These are phyloP conservation scores for Trichoderma atrobrunneum DNA, from an alignment of 2,329 filamentous ascomycete genomes.

Conservation along the genomic window DNA sequence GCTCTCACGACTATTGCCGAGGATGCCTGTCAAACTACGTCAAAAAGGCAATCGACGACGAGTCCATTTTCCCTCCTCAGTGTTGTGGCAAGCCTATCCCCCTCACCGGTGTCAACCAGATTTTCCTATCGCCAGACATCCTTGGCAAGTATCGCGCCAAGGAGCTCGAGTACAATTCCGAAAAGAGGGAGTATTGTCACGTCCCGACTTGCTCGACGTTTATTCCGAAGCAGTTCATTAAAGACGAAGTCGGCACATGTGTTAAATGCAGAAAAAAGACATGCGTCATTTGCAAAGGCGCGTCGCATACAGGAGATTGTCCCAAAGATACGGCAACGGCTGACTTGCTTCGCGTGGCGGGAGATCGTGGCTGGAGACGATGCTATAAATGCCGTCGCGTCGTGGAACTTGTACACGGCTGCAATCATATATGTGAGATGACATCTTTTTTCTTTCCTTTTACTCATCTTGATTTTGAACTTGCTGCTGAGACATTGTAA, in stretches of 20 bases:
- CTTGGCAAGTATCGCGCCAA: slow-evolving; percentile 42
- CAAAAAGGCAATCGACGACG: slow-evolving; percentile 40
- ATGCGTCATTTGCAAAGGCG: slow-evolving; percentile 49
- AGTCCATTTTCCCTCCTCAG: slow-evolving; percentile 51
- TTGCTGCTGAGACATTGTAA: slow-evolving; percentile 26
- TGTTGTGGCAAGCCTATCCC: slow-evolving; percentile 48
- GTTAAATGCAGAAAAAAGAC: slow-evolving; percentile 41
- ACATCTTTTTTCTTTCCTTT: slow-evolving; percentile 19
- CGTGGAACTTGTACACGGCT: slow-evolving; percentile 78
- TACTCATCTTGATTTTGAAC: background rate
- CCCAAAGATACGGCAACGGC: slow-evolving; percentile 40
- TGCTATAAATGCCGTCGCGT: slow-evolving; percentile 71
- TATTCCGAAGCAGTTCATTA: slow-evolving; percentile 37
- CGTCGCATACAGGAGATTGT: slow-evolving; percentile 47
- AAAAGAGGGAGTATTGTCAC: slow-evolving; percentile 51
- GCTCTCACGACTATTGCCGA: slow-evolving; percentile 51
- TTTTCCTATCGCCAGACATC: slow-evolving; percentile 37
- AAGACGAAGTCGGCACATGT: slow-evolving; percentile 40
- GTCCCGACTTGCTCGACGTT: slow-evolving; percentile 44
- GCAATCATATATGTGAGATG: slow-evolving; percentile 84
- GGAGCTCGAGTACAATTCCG: slow-evolving; percentile 47
- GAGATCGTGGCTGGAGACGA: slow-evolving; percentile 67
- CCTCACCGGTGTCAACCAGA: slow-evolving; percentile 27
- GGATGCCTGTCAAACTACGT: slow-evolving; percentile 46
- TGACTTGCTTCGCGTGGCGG: slow-evolving; percentile 47